These are phyloP conservation scores for Cladosporium colombiae DNA, from an alignment of 2,329 filamentous ascomycete species.

Conservation along the genomic window DNA sequence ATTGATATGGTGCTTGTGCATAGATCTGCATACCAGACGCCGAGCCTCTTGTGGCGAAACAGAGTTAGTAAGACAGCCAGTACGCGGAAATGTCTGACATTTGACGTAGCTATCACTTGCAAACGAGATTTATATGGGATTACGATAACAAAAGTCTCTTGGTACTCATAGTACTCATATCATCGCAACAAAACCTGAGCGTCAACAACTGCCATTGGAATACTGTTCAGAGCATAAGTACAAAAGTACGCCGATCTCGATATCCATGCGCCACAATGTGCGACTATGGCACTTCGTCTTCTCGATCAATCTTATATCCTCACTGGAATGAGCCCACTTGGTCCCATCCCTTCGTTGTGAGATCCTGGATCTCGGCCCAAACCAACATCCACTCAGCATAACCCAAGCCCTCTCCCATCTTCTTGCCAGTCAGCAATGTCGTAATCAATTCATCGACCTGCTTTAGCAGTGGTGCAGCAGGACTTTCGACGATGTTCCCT, in stretches of 20 bases:
- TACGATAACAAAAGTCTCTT: not conserved
- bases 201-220: not conserved
- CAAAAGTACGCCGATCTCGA: too few relatives aligned
- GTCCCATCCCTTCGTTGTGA: not conserved
- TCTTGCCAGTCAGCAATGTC: not conserved
- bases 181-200: not conserved
- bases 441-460: not conserved
- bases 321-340: not conserved
- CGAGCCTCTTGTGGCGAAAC: not conserved
- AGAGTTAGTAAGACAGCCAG: not conserved
- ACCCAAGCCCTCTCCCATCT: not conserved
- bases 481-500: not conserved
- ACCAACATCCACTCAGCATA: not conserved
- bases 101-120: not conserved
- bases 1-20: not conserved
- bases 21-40: not conserved
- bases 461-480: not conserved
- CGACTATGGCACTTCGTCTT: too few relatives aligned
- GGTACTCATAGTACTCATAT: too few relatives aligned
- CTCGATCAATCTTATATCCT: too few relatives aligned
- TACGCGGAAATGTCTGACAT: not conserved
- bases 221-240: not conserved
- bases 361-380: not conserved
- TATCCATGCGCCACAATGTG: too few relatives aligned
- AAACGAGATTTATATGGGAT: not conserved